Percentiles rank a stretch among this genome's conserved stretches.
phyloP scores from a whole-genome alignment of 352 stramenopile genomes.

The Pythium monospermum region DNA sequence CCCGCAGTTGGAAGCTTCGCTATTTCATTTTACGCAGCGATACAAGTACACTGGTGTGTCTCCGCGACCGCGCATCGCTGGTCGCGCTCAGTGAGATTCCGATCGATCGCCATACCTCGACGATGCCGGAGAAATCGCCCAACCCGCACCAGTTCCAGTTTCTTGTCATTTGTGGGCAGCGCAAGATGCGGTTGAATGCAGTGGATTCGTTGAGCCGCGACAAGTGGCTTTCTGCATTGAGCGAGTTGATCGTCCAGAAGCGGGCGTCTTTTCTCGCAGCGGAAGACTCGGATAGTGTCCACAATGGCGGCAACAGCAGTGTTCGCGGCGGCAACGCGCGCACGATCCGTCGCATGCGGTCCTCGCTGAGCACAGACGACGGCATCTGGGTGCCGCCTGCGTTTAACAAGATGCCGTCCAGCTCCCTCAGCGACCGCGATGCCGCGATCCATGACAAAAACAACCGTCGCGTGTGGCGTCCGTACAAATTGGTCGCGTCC shows the following conservation, averaged over 20 bases:
- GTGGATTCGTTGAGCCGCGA: slow-evolving; percentile 50
- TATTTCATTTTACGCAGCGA: slow-evolving; percentile 75
- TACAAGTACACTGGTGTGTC: slow-evolving; percentile 67
- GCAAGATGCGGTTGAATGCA: slow-evolving; percentile 64
- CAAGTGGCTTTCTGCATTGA: slow-evolving; percentile 71
- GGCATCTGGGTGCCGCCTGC: slow-evolving; percentile 25
- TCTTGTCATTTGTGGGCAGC: slow-evolving; percentile 66
- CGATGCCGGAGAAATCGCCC: slow-evolving; percentile 49
- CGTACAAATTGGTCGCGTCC: slow-evolving; percentile 72
- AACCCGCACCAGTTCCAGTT: slow-evolving; percentile 81
- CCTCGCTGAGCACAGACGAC: slow-evolving; percentile 50
- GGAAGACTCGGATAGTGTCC: slow-evolving; percentile 59
- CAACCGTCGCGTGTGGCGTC: slow-evolving; percentile 42
- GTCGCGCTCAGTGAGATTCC: slow-evolving; percentile 61
- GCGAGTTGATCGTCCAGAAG: slow-evolving; percentile 75
- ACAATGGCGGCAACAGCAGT: slow-evolving; percentile 16
- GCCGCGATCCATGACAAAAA: slow-evolving; percentile 23
- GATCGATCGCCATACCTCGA: slow-evolving; percentile 74
- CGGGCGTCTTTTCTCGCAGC: slow-evolving; percentile 68
- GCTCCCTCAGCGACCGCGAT: slow-evolving; percentile 6
- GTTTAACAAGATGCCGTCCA: slow-evolving; percentile 15
- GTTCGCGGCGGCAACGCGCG: slow-evolving; percentile 9
- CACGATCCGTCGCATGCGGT: slow-evolving; percentile 46
- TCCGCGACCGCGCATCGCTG: slow-evolving; percentile 67
- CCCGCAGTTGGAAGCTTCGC: slow-evolving; percentile 77